These are phyloP conservation scores for Malbranchea cinnamomea DNA, from an alignment of 2,329 filamentous ascomycete species.

Conservation along the genomic window DNA sequence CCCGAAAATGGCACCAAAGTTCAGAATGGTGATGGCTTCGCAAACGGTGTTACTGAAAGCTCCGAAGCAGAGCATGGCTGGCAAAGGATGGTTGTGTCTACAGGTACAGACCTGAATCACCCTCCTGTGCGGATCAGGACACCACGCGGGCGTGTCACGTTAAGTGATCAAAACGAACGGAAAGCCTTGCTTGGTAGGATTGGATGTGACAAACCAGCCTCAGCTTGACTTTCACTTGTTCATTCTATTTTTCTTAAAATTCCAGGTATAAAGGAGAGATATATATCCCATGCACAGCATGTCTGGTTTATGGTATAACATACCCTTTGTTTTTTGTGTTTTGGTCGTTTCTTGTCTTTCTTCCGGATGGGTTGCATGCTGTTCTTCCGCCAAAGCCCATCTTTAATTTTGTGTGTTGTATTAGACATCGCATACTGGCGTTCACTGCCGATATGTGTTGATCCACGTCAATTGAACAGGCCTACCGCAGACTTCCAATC, in stretches of 20 bases:
- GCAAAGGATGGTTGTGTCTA: constrained; percentile 16
- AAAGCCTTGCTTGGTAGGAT: constrained; percentile 20
- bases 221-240: neutral
- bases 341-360: too few relatives aligned
- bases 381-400: too few relatives aligned
- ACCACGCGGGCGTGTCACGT: constrained; percentile 23
- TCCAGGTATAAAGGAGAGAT: too few relatives aligned
- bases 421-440: too few relatives aligned
- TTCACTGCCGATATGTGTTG: too few relatives aligned
- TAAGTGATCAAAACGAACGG: constrained; percentile 26
- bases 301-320: too few relatives aligned
- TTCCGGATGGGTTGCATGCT: too few relatives aligned
- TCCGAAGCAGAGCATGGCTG: constrained; percentile 17
- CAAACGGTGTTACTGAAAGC: constrained; percentile 14
- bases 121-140: constrained; percentile 16
- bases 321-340: too few relatives aligned
- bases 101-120: constrained; percentile 16
- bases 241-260: constrained; percentile 8
- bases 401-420: too few relatives aligned
- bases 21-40: constrained; percentile 8
- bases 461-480: too few relatives aligned
- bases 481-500: too few relatives aligned
- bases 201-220: constrained; percentile 18
- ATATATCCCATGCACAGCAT: too few relatives aligned
- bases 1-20: constrained; percentile 26